Evolutionary conservation across 805 yeast genomes (phyloP).

Genomic region (Brettanomyces nanus): DNA sequence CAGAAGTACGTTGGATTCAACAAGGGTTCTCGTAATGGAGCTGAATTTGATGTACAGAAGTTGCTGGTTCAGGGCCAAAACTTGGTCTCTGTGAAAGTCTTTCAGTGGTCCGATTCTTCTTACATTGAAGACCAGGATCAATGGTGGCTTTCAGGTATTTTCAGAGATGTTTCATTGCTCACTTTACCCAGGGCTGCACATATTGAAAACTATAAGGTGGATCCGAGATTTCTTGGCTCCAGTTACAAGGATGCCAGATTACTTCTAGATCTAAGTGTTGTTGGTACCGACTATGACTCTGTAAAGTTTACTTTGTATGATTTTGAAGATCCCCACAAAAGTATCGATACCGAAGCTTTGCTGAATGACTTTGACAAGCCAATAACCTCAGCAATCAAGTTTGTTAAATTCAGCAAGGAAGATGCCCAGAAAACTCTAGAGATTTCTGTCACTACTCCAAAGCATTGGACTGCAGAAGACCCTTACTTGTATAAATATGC

Average conservation of each 20-base stretch:
- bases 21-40: conserved; percentile 1
- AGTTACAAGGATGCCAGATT: neutral
- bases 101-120: conserved; percentile 1
- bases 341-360: neutral
- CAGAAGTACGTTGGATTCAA: conserved; percentile 1
- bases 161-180: conserved; percentile 1
- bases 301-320: neutral
- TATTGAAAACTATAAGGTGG: conserved; percentile 1
- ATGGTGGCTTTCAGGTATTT: conserved; percentile 2
- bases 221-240: neutral
- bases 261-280: neutral
- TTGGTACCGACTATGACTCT: neutral
- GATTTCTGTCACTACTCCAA: neutral
- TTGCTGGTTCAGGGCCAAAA: neutral
- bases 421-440: neutral
- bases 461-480: conserved; percentile 2
- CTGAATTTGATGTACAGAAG: neutral
- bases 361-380: neutral
- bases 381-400: neutral
- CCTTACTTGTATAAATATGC: conserved; percentile 1
- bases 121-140: conserved; percentile 1
- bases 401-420: neutral
- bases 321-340: conserved; percentile 1
- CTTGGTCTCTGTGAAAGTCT: neutral
- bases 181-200: neutral